Base-by-base conservation (phyloP, 2,329 filamentous ascomycete species). In the Pseudopyrenochaeta lycopersici region DNA sequence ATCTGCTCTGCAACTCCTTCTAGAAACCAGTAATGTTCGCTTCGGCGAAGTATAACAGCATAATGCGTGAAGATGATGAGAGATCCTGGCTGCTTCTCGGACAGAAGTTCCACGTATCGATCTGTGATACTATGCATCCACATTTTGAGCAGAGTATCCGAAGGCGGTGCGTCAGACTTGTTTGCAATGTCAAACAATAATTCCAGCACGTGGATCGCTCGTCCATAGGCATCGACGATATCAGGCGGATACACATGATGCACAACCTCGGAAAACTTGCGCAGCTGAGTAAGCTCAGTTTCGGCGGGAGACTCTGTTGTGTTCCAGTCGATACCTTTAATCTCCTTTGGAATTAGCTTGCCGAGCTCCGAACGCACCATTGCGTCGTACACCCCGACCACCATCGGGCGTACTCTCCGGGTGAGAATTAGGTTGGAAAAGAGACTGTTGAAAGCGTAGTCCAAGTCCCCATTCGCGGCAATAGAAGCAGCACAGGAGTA, bases 11-110 rank as follows among this genome's bases (percentile, higher is more conserved):
- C 58, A 6, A 62, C 39, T 1, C 67, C 68, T 14, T 63, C 56
- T 18, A 72, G 30, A 33, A 63, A 72, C 68, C 68, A 72, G 30
- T 68, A 67, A 17, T 53, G 49, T 12, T 54, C 35, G 7, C 61
- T 55, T 32, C 62, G 60, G 17, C 50, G 46, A 7, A 77, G 39
- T 17, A 77, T 47, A 9, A 76, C 69, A 18, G 71, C 73, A 46
- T 69, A 76, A 50, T 76, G 70, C 12, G 72, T 70, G 41, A 76
- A 65, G 21, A 77, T 72, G 43, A 76, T 67, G 44, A 76, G 48
- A 15, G 72, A 70, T 7, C 68, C 64, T 3, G 71, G 71, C 39
- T 74, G 67, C 31, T 61, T 60, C 33, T 68, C 61, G 11, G 61
- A 64, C 7, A 75, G 54, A 32, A 71, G 47, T 31, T 71, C 67